Base-by-base conservation (phyloP, 2,329 filamentous ascomycete species). In the Malbranchea zuffiana region DNA sequence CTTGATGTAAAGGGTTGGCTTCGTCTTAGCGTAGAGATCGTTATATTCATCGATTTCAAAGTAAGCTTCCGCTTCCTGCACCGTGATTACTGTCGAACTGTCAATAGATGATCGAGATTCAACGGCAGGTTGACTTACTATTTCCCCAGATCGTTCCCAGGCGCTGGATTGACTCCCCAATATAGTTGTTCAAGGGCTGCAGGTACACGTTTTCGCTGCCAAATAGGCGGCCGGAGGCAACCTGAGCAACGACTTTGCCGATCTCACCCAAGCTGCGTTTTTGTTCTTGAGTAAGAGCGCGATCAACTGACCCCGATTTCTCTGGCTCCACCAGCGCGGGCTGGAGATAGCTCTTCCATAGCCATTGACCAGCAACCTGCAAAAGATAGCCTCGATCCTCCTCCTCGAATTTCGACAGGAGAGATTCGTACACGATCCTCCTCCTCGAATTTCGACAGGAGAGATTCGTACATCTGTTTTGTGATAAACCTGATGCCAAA, bases 11-110 rank as follows among this genome's bases (percentile, higher is more conserved):
- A 98, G 70, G 0, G 88, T 96, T 5, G 90, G 90, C 61, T 94
- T 94, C 46, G 86, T 90, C 58, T 92, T 87, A 39, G 88, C 83
- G 55, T 96, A 96, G 5, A 98, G 72, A 54, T 98, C 90, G 56
- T 95, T 96, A 73, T 90, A 98, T 57, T 96, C 90, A 55, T 98
- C 90, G 56, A 98, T 95, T 59, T 96, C 87, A 54, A 96, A 98
- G 16, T 90, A 90, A 35, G 76, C 72, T 60, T 98, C 90, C 0
- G 85, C 83, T 50, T 90, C 80, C 10, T 82, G 78, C 8, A 96
- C 82, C 8, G 80, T 75, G 47, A 98, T 84, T 43, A 96, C 69
- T 71, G 44, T 27, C 35, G 37, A 27, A 1, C 24, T 24, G 50
- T 69, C 56, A 68, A 62, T 36, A 44, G 16, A 13, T 16, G 13